Conservation (phyloP, 73 alveolate species). For the Paraurostyla sp. region DNA sequence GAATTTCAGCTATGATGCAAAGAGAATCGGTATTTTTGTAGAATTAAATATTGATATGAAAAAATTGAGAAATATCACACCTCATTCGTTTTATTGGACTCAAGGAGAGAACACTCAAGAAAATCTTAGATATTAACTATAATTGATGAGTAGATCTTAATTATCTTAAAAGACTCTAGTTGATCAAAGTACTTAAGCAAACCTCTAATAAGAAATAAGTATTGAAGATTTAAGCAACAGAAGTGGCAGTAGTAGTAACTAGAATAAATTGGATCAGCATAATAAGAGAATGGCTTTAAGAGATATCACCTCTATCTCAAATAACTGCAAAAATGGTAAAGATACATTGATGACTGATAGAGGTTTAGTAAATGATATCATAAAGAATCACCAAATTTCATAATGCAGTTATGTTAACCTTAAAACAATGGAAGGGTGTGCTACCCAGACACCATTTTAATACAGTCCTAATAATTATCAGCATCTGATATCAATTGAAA, state of each 20-base stretch:
- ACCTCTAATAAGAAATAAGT: not conserved
- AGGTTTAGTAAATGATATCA: not conserved
- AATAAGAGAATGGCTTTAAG: not conserved
- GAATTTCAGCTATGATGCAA: conserved; percentile 10
- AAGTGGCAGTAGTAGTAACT: too few relatives aligned
- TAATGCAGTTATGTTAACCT: not conserved
- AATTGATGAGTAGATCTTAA: not conserved
- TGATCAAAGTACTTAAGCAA: not conserved
- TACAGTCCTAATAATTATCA: not conserved
- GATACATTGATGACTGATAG: not conserved
- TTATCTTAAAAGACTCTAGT: not conserved
- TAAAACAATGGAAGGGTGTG: not conserved
- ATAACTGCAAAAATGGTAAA: not conserved
- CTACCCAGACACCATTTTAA: not conserved
- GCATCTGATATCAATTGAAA: too few relatives aligned
- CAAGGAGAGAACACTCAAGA: not conserved
- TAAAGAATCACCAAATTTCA: not conserved
- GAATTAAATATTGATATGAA: not conserved
- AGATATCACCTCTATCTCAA: not conserved
- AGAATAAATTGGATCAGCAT: not conserved
- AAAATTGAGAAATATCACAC: not conserved
- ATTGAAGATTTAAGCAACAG: not conserved
- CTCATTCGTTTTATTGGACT: not conserved
- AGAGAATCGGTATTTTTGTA: not conserved
- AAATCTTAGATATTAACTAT: not conserved